phyloP scores from a whole-genome alignment of 805 yeast genomes.

The Komagataella kurtzmanii region DNA sequence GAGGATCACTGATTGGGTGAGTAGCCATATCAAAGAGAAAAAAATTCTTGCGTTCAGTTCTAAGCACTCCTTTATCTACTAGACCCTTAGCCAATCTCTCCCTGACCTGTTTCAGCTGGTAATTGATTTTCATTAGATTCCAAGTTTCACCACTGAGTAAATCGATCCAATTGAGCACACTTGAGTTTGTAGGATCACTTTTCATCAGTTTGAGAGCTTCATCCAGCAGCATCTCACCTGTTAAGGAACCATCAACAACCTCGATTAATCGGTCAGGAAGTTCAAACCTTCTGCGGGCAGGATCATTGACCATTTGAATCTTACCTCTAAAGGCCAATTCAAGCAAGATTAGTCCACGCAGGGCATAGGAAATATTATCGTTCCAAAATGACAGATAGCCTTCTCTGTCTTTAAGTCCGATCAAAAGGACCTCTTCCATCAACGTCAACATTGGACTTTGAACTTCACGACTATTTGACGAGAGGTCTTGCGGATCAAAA shows the following conservation, averaged over 20 bases:
- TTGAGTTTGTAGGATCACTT: conserved; percentile 60
- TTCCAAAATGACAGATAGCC: conserved; percentile 97
- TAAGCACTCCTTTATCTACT: conserved; percentile 90
- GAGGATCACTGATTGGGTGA: conserved; percentile 84
- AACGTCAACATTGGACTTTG: conserved; percentile 66
- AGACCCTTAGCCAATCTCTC: conserved; percentile 93
- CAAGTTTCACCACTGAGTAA: conserved; percentile 91
- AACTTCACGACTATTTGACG: conserved; percentile 21
- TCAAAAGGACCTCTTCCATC: conserved; percentile 90
- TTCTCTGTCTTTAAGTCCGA: conserved; percentile 92
- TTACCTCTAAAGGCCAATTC: conserved; percentile 88
- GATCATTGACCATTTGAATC: conserved; percentile 81
- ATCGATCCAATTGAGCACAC: conserved; percentile 88
- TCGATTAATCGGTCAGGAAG: conserved; percentile 79
- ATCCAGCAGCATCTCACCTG: conserved; percentile 92
- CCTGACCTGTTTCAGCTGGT: conserved; percentile 93
- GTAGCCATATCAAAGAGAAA: conserved; percentile 97
- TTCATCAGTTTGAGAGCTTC: conserved; percentile 89
- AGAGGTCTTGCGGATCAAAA: conserved; percentile 63
- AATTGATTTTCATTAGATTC: conserved; percentile 88
- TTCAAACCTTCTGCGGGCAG: conserved; percentile 82
- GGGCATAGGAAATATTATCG: conserved; percentile 90
- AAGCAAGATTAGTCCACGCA: conserved; percentile 85
- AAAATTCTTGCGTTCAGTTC: conserved; percentile 93
- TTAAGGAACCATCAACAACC: conserved; percentile 71